Evolutionary conservation across 306 rosid species (phyloP).

Genomic region (Quercus berberidifolia): DNA sequence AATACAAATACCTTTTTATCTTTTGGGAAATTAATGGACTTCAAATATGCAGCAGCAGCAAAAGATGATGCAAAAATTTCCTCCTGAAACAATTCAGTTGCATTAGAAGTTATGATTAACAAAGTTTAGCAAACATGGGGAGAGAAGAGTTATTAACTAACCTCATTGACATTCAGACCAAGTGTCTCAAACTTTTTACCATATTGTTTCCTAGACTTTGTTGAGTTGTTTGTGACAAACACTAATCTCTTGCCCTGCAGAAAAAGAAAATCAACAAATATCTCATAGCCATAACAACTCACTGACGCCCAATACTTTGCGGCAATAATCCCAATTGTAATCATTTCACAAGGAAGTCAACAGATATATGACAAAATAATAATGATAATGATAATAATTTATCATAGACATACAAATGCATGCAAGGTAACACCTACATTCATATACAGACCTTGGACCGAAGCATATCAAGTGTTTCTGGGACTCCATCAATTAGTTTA

Average conservation of each 20-base stretch:
- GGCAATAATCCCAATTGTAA: neutral
- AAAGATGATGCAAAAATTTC: conserved; percentile 98
- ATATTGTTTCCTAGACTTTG: conserved; percentile 98
- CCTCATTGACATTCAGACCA: conserved; percentile 85
- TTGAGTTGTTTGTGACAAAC: conserved; percentile 96
- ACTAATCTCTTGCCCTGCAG: conserved; percentile 89
- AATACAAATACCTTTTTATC: conserved; percentile 69
- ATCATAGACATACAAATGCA: conserved; percentile 1
- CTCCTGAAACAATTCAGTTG: conserved; percentile 53
- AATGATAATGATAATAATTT: neutral
- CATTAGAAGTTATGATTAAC: conserved; percentile 5
- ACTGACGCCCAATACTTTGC: neutral
- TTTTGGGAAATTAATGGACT: conserved; percentile 87
- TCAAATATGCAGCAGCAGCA: conserved; percentile 95
- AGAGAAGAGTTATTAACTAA: conserved; percentile 29
- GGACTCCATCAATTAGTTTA: conserved; percentile 88
- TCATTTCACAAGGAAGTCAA: neutral
- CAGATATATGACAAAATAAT: neutral
- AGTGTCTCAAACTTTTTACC: conserved; percentile 98
- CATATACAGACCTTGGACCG: conserved; percentile 73
- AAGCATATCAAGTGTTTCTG: conserved; percentile 91
- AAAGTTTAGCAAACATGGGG: conserved; percentile 8
- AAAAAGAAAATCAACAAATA: conserved; percentile 15
- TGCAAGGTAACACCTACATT: conserved; percentile 14
- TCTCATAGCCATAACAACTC: neutral